Conservation (phyloP, 2,329 filamentous ascomycete genomes). For the Neofusicoccum ribis region DNA sequence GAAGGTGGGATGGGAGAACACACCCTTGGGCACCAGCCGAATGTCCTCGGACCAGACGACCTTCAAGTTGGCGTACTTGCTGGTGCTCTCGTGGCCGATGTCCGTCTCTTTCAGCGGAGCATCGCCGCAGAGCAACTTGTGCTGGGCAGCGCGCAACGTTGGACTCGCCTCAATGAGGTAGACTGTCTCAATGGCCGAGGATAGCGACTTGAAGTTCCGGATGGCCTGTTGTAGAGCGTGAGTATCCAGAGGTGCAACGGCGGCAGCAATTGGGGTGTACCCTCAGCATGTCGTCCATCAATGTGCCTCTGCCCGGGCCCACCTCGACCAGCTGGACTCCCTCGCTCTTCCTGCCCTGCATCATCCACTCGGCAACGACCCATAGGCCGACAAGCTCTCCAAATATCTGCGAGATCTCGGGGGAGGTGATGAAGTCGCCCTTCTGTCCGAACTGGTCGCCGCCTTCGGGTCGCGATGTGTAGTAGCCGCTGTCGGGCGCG, state of each 20-base stretch:
- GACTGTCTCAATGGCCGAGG: constrained; percentile 76
- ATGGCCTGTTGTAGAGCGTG: constrained; percentile 62
- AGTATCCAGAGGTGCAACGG: constrained; percentile 7
- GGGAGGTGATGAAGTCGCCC: constrained; percentile 95
- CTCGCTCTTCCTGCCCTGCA: constrained; percentile 71
- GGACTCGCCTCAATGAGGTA: constrained; percentile 94
- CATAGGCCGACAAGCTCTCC: constrained; percentile 92
- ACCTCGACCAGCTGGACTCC: constrained; percentile 91
- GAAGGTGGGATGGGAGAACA: constrained; percentile 24
- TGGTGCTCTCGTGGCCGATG: constrained; percentile 70
- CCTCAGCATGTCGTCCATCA: constrained; percentile 95
- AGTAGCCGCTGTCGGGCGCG: constrained; percentile 87
- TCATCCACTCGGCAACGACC: constrained; percentile 96
- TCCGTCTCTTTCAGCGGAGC: constrained; percentile 68
- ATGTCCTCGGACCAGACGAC: constrained; percentile 91
- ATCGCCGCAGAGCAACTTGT: constrained; percentile 76
- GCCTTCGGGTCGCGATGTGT: constrained; percentile 70
- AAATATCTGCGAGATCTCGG: constrained; percentile 96
- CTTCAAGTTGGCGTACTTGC: constrained; percentile 64
- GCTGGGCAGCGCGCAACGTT: constrained; percentile 74
- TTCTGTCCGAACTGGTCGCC: constrained; percentile 88
- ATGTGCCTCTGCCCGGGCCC: constrained; percentile 86
- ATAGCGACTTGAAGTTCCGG: constrained; percentile 76
- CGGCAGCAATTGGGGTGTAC: constrained; percentile 51
- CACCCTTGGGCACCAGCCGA: constrained; percentile 73